Evolutionary conservation across 2,329 filamentous ascomycete species (phyloP).

Genomic region (Fusarium xyrophilum): DNA sequence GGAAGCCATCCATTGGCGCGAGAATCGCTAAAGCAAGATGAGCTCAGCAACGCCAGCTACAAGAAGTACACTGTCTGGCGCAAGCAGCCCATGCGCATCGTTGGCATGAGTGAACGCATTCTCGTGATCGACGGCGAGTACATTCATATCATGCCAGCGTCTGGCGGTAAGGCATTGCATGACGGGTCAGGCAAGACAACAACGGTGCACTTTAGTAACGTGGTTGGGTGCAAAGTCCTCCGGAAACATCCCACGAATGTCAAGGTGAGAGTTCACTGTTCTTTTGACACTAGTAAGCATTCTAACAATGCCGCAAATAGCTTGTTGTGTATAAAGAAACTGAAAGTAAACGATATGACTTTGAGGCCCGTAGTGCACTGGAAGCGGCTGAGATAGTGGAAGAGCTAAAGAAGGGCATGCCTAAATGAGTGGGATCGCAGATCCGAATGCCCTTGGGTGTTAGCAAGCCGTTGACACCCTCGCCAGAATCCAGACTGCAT

Average conservation of each 20-base stretch:
- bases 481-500: neutral
- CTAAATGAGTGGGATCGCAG: neutral
- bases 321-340: constrained; percentile 76
- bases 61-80: constrained; percentile 82
- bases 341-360: constrained; percentile 84
- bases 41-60: constrained; percentile 66
- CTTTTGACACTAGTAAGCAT: neutral
- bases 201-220: constrained; percentile 81
- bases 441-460: constrained; percentile 4
- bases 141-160: constrained; percentile 80
- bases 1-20: constrained; percentile 72
- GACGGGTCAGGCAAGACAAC: constrained; percentile 74
- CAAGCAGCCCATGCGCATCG: constrained; percentile 82
- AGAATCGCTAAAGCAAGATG: constrained; percentile 66
- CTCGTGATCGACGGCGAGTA: constrained; percentile 86
- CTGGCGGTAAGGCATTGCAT: constrained; percentile 69
- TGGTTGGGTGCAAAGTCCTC: constrained; percentile 82
- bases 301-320: constrained; percentile 48
- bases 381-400: constrained; percentile 81
- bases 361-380: constrained; percentile 74
- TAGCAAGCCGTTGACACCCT: neutral
- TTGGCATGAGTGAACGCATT: constrained; percentile 76
- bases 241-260: constrained; percentile 82
- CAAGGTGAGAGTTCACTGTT: constrained; percentile 60
- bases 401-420: constrained; percentile 77